Evolutionary conservation across 768 basidiomycete species (phyloP), one percentile per base, ranked within the genome.

Genomic region (Hydnomerulius pinastri): DNA sequence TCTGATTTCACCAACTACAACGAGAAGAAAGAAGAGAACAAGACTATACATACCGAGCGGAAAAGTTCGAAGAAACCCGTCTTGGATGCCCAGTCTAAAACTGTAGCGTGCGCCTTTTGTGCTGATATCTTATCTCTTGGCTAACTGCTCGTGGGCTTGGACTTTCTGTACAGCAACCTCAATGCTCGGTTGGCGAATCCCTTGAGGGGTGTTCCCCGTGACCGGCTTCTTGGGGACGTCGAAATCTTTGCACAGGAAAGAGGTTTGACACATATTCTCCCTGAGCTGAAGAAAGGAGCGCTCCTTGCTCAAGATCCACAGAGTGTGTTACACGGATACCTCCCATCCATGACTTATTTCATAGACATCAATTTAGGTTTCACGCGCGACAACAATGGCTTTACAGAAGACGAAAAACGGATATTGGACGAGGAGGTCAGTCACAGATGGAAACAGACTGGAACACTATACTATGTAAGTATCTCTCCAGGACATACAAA

Each of bases 301-400:
- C 67, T 87, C 21, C 62, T 89, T 20, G 86, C 87, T 4, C 86
- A 87, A 60, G 77, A 79, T 51, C 82, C 85, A 1, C 60, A 53
- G 59, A 68, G 32, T 81, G 78, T 55, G 58, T 23, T 63, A 79
- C 4, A 43, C 67, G 4, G 71, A 73, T 33, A 59, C 77, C 10
- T 66, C 72, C n/a, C 17, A 65, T 62, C 1, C 77, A 79, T 46
- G 71, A 64, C 50, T 65, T 57, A 6, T 42, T 25, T 18, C 24
- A 32, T 21, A 17, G 18, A 4, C 66, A 7, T 73, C 79, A 6
- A 30, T 13, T 17, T 25, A 53, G 73, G 54, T 2, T 75, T 76
- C 58, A 73, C 77, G 51, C 49, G 35, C 13, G 48, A 76, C 25
- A n/a, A n/a, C n/a, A 49, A 68, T 6, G 56, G 71, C 24, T 69